Base-by-base conservation (phyloP, 371 early-diverging fungal species). In the Mortierella sp. region DNA sequence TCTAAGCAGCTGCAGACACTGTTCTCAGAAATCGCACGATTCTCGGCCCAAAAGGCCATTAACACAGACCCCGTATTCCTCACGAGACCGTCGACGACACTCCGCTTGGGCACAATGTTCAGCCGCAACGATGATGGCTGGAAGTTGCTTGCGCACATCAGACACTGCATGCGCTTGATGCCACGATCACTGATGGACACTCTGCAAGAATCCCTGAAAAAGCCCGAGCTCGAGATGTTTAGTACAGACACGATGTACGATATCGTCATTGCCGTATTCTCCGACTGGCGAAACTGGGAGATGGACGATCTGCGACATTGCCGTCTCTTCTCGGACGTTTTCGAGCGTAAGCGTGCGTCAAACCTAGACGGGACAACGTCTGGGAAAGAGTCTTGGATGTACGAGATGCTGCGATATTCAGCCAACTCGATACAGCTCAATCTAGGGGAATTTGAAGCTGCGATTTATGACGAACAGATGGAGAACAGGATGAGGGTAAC, bases 101-200 rank as follows among this genome's bases (percentile, higher is more conserved):
- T 93, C 58, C 72, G 89, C n/a, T 60, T 93, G n/a, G 92, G 91
- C 4, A 84, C 86, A 4, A 55, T 73, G 57, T 81, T 84, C 53
- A 87, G 89, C 54, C 87, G 93, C 59, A 84, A 83, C 14, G 91
- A 92, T 60, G 83, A 84, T 12, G 92, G 92, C 15, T 95, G 95
- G 95, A 93, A 92, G 59, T 55, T 95, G 2, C 63, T 95, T 6
- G 86, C 84, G 4, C 87, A 91, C 39, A 82, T 94, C 66, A 82
- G 94, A 9, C 89, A 90, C 62, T 88, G 88, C 53, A 76, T 88
- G 56, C 78, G 87, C 0, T 56, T 64, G 1, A 83, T 89, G 82
- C 80, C 83, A 7, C 21, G 65, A 23, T 56, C 70, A 4, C 65
- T 59, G 9, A 71, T 80, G 8, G 82, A 81, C 17, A 71, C 69